Conservation (phyloP, 768 basidiomycete genomes). For the Leccinum uliginosum region DNA sequence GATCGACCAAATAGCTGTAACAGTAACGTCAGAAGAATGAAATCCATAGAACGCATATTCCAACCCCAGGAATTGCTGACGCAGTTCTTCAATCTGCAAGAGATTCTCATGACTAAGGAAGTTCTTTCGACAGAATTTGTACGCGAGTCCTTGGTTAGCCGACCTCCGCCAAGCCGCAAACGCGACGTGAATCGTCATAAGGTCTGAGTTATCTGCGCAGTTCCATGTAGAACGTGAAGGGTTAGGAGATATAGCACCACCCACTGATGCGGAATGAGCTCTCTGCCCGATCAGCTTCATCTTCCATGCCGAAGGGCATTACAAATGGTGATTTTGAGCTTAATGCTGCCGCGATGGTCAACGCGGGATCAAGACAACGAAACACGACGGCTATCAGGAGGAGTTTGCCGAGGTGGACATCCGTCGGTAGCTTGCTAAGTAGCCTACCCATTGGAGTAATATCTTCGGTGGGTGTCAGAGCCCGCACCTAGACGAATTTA, state of each 20-base stretch:
- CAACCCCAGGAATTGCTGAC: slow-evolving; percentile 82
- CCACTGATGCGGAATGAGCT: slow-evolving; percentile 69
- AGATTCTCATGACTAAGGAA: slow-evolving; percentile 90
- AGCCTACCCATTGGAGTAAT: slow-evolving; percentile 93
- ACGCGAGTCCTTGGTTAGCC: slow-evolving; percentile 53
- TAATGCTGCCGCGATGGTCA: slow-evolving; percentile 90
- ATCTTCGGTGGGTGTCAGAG: slow-evolving; percentile 79
- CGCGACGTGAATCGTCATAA: slow-evolving; percentile 87
- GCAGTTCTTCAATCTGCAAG: slow-evolving; percentile 93
- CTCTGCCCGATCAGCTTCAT: slow-evolving; percentile 84
- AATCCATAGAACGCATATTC: slow-evolving; percentile 7
- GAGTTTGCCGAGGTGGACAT: slow-evolving; percentile 95
- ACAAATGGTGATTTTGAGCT: slow-evolving; percentile 94
- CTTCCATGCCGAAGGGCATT: slow-evolving; percentile 81
- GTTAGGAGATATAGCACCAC: slow-evolving; percentile 18
- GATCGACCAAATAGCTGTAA: slow-evolving; percentile 80
- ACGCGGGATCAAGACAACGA: slow-evolving; percentile 90
- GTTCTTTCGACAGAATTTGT: slow-evolving; percentile 75
- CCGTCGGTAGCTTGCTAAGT: slow-evolving; percentile 88
- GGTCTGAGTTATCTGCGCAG: slow-evolving; percentile 82
- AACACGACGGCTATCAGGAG: slow-evolving; percentile 80
- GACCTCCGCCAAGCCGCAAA: slow-evolving; percentile 83
- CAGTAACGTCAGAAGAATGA: slow-evolving; percentile 1
- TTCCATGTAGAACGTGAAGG: slow-evolving; percentile 1
- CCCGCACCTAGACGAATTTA: slow-evolving; percentile 57